Conservation (phyloP, 2,329 filamentous ascomycete species). For the Ilyonectria robusta region DNA sequence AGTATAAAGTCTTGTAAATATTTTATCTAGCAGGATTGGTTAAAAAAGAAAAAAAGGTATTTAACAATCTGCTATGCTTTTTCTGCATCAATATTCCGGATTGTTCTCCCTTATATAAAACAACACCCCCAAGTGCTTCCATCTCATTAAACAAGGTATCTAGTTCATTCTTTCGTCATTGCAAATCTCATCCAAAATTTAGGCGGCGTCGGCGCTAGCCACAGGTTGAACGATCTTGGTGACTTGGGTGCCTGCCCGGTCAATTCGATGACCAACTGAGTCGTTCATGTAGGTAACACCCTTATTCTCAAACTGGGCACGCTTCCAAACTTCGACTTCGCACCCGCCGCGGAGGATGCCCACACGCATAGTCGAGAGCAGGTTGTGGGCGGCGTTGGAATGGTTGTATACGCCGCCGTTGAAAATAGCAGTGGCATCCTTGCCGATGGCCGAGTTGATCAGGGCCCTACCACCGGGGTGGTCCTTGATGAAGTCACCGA, state of each 20-base stretch:
- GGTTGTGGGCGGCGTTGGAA: conserved; percentile 90
- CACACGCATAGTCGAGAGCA: conserved; percentile 89
- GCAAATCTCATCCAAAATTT: conserved; percentile 36
- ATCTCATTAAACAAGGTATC: conserved; percentile 37
- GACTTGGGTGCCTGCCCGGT: conserved; percentile 87
- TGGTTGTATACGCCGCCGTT: conserved; percentile 92
- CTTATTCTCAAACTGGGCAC: conserved; percentile 86
- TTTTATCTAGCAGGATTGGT: too few species aligned
- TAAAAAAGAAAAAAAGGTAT: too few species aligned
- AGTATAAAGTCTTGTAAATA: too few species aligned
- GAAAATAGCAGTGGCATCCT: conserved; percentile 91
- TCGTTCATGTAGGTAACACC: conserved; percentile 86
- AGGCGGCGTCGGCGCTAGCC: conserved; percentile 87
- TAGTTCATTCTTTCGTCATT: conserved; percentile 34
- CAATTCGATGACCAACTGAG: conserved; percentile 83
- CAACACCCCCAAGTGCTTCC: conserved; percentile 10
- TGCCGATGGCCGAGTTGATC: conserved; percentile 85
- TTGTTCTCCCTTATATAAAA: not conserved
- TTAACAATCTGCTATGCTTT: not conserved
- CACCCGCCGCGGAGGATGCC: conserved; percentile 89
- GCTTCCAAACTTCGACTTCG: conserved; percentile 95
- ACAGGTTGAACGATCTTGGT: conserved; percentile 87
- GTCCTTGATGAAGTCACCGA: conserved; percentile 86
- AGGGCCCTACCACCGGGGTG: conserved; percentile 91
- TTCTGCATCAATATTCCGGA: not conserved